Percentiles rank a stretch among this genome's conserved stretches.
These are phyloP conservation scores for Acacia crassicarpa DNA, from an alignment of 306 rosid genomes.

Conservation along the genomic window DNA sequence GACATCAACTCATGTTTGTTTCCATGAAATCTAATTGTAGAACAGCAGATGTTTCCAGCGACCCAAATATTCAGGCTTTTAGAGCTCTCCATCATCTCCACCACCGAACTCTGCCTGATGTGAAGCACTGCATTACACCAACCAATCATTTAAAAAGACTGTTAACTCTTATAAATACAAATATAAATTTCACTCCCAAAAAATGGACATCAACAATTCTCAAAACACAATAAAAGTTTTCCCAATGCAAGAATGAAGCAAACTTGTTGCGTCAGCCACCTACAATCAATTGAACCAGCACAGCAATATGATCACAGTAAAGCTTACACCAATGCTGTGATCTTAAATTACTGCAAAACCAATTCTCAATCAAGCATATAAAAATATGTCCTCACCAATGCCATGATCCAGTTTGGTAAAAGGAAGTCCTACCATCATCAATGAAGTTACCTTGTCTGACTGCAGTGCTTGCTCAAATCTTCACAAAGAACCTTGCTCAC, in stretches of 20 bases:
- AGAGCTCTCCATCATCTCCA: conserved; percentile 62
- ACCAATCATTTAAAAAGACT: background rate
- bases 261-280: conserved; percentile 9
- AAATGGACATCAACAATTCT: background rate
- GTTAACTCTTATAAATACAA: conserved; percentile 6
- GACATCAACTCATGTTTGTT: conserved; percentile 16
- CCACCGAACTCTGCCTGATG: conserved; percentile 28
- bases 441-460: conserved; percentile 56
- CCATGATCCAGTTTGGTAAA: conserved; percentile 15
- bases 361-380: background rate
- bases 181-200: background rate
- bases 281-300: conserved; percentile 4
- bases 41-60: conserved; percentile 20
- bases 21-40: background rate
- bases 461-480: conserved; percentile 88
- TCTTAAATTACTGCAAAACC: conserved; percentile 16
- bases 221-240: background rate
- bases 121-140: conserved; percentile 43
- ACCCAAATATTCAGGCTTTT: conserved; percentile 25
- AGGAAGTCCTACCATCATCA: conserved; percentile 25
- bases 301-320: conserved; percentile 4
- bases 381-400: conserved; percentile 8
- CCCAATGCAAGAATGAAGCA: background rate
- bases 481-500: conserved; percentile 89
- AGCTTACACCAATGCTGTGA: conserved; percentile 2